Evolutionary conservation across 2,329 filamentous ascomycete genomes (phyloP).

Genomic region (Leptographium procerum): DNA sequence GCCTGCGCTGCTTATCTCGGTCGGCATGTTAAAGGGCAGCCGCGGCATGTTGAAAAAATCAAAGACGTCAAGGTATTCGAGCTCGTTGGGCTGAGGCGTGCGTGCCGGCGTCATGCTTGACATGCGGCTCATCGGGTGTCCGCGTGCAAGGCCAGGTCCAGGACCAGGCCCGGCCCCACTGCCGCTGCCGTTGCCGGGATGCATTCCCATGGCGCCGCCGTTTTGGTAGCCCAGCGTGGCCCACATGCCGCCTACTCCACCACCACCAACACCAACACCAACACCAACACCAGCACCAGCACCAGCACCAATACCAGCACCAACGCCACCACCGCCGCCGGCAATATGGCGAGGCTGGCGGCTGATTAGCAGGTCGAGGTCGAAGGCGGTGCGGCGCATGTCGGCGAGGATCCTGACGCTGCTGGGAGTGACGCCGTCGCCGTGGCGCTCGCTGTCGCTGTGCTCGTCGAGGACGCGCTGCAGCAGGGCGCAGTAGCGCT

Average conservation of each 20-base stretch:
- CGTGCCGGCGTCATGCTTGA: constrained; percentile 48
- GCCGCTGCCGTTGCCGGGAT: neutral
- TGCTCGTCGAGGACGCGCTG: constrained; percentile 80
- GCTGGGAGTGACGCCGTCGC: constrained; percentile 65
- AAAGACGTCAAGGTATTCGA: constrained; percentile 87
- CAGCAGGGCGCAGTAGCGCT: constrained; percentile 68
- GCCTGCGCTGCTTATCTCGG: constrained; percentile 8
- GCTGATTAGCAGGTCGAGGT: constrained; percentile 81
- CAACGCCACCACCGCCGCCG: constrained; percentile 6
- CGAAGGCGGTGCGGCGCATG: constrained; percentile 83
- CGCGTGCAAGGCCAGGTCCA: too few relatives aligned
- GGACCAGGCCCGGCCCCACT: constrained; percentile 14
- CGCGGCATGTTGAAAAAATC: constrained; percentile 90
- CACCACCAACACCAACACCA: constrained; percentile 14
- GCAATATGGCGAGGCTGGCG: constrained; percentile 52
- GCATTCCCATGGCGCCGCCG: neutral
- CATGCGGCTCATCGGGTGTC: constrained; percentile 34
- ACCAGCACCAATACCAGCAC: constrained; percentile 6
- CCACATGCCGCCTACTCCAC: neutral
- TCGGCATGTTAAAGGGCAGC: constrained; percentile 38
- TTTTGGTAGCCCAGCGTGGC: too few relatives aligned
- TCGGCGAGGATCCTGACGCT: constrained; percentile 81
- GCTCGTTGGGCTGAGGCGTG: constrained; percentile 66
- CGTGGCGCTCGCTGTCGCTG: constrained; percentile 62
- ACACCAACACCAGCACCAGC: neutral